Conservation (phyloP, 345 rosid genomes). For the Schrenkiella parvula region DNA sequence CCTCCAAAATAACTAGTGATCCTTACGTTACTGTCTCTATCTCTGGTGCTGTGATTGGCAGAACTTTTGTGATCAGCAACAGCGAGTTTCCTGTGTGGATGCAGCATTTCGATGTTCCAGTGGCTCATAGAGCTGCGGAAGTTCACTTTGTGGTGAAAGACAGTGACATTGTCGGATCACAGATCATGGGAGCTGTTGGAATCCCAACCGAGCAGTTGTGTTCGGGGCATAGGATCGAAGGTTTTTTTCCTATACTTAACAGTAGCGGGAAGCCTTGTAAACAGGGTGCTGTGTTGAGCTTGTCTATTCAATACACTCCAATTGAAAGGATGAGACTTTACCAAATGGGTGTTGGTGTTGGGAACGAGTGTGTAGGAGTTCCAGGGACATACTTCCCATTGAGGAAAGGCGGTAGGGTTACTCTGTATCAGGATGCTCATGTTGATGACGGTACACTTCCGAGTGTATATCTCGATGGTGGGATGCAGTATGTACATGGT, state of each 20-base stretch:
- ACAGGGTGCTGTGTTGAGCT: constrained; percentile 57
- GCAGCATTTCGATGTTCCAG: constrained; percentile 80
- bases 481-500: constrained; percentile 45
- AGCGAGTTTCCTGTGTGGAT: constrained; percentile 79
- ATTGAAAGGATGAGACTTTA: constrained; percentile 46
- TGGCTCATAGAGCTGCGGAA: constrained; percentile 75
- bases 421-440: constrained; percentile 94
- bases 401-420: constrained; percentile 73
- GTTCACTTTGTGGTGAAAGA: constrained; percentile 84
- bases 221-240: constrained; percentile 54
- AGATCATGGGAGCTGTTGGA: constrained; percentile 75
- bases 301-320: constrained; percentile 68
- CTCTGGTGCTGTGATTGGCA: constrained; percentile 67
- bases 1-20: constrained; percentile 74
- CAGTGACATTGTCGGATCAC: constrained; percentile 74
- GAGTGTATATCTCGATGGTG: constrained; percentile 50
- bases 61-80: constrained; percentile 76
- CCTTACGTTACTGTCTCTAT: constrained; percentile 78
- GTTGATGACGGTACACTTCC: constrained; percentile 61
- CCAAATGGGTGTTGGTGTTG: constrained; percentile 53
- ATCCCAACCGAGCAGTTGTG: constrained; percentile 58
- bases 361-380: constrained; percentile 57
- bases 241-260: constrained; percentile 58
- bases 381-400: constrained; percentile 86
- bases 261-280: constrained; percentile 67